A percentile compares a stretch with the other conserved stretches of the same genome.
These are phyloP conservation scores for Teratosphaeria nubilosa DNA, from an alignment of 2,329 filamentous ascomycete genomes.

Conservation along the genomic window DNA sequence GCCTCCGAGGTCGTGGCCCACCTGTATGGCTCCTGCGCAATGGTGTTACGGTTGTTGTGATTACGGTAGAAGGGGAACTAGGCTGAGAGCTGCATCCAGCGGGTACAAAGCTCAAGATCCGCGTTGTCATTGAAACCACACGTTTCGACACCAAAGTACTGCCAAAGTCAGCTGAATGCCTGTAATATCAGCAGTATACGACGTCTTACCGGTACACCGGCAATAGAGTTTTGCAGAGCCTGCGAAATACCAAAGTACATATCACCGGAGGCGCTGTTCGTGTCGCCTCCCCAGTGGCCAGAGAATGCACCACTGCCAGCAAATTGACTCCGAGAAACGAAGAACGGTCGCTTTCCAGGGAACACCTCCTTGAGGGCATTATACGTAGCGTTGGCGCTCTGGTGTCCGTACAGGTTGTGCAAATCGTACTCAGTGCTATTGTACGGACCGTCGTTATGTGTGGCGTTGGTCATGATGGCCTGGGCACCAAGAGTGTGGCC, in stretches of 20 bases:
- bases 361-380: conserved; percentile 15
- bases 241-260: conserved; percentile 21
- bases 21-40: conserved; percentile 57
- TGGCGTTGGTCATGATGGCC: conserved; percentile 11
- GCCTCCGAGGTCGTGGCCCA: conserved; percentile 56
- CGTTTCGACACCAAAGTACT: conserved; percentile 18
- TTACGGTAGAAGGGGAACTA: conserved; percentile 52
- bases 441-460: conserved; percentile 14
- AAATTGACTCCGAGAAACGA: conserved; percentile 14
- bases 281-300: conserved; percentile 22
- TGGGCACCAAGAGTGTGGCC: conserved; percentile 25
- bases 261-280: conserved; percentile 13
- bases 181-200: neutral
- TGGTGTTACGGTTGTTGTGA: conserved; percentile 59
- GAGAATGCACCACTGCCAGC: conserved; percentile 14
- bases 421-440: conserved; percentile 14
- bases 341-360: conserved; percentile 18
- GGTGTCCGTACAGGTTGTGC: conserved; percentile 19
- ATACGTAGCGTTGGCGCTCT: conserved; percentile 18
- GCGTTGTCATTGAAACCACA: conserved; percentile 22
- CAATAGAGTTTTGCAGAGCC: conserved; percentile 16
- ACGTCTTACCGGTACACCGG: conserved; percentile 13
- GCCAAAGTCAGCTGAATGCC: neutral
- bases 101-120: conserved; percentile 18
- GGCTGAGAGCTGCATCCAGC: conserved; percentile 37